A percentile compares a stretch with the other conserved stretches of the same genome.
Conservation (phyloP, 768 basidiomycete genomes). For the Hypholoma fasciculare region DNA sequence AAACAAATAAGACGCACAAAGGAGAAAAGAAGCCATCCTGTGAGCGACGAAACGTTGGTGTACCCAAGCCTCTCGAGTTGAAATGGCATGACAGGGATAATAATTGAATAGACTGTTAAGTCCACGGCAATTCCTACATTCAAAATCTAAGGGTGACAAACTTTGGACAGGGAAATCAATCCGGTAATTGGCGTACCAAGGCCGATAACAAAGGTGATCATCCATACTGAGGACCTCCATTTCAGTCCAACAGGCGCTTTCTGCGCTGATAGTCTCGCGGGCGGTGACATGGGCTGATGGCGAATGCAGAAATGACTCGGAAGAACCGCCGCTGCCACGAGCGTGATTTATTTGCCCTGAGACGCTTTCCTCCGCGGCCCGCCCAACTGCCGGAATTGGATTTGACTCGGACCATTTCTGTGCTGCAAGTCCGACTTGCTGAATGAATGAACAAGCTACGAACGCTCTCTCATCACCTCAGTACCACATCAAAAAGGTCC, state of each 20-base stretch:
- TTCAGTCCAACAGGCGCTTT: slow-evolving; percentile 42
- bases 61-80: slow-evolving; percentile 53
- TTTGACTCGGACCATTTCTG: neutral
- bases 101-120: slow-evolving; percentile 59
- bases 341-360: neutral
- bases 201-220: slow-evolving; percentile 53
- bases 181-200: slow-evolving; percentile 31
- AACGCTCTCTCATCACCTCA: neutral
- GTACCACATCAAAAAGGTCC: neutral
- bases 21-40: slow-evolving; percentile 63
- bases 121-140: slow-evolving; percentile 46
- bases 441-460: neutral
- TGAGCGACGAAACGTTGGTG: slow-evolving; percentile 43
- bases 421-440: neutral
- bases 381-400: neutral
- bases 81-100: slow-evolving; percentile 66
- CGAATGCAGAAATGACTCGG: neutral
- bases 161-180: no score
- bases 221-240: slow-evolving; percentile 62
- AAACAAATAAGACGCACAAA: slow-evolving; percentile 40
- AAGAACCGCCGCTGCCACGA: neutral
- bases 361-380: neutral
- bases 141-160: no score
- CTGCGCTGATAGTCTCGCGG: neutral
- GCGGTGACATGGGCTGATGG: neutral